Evolutionary conservation across 495 filamentous ascomycete genomes (phyloP).

Genomic region (Podospora sp.): DNA sequence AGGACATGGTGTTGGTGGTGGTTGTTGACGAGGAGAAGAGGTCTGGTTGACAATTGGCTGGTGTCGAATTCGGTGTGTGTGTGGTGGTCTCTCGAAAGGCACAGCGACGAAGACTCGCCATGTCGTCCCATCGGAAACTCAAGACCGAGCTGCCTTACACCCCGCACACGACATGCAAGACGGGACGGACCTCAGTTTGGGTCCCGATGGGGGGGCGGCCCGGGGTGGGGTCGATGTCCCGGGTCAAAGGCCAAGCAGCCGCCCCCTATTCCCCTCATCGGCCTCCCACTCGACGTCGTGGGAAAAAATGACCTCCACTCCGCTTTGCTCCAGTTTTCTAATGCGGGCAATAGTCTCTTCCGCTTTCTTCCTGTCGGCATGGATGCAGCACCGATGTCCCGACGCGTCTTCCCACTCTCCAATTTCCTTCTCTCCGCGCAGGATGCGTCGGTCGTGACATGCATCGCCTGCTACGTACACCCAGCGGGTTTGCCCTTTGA

Average conservation of each 20-base stretch:
- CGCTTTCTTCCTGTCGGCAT: constrained; percentile 36
- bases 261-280: constrained; percentile 22
- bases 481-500: constrained; percentile 14
- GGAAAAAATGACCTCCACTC: constrained; percentile 47
- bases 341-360: constrained; percentile 41
- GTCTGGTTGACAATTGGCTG: no score
- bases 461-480: constrained; percentile 50
- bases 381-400: constrained; percentile 42
- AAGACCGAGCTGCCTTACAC: no score
- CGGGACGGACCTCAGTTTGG: no score
- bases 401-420: constrained; percentile 43
- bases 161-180: no score
- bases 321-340: constrained; percentile 30
- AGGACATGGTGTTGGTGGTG: constrained; percentile 15
- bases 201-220: neutral
- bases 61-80: no score
- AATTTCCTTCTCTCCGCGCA: constrained; percentile 43
- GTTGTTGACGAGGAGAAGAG: neutral
- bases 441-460: constrained; percentile 46
- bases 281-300: constrained; percentile 48
- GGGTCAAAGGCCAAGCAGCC: no score
- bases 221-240: constrained; percentile 29
- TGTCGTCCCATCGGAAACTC: no score
- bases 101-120: no score
- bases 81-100: no score